phyloP scores from a whole-genome alignment of 768 basidiomycete species.

The Termitomyces sp. region DNA sequence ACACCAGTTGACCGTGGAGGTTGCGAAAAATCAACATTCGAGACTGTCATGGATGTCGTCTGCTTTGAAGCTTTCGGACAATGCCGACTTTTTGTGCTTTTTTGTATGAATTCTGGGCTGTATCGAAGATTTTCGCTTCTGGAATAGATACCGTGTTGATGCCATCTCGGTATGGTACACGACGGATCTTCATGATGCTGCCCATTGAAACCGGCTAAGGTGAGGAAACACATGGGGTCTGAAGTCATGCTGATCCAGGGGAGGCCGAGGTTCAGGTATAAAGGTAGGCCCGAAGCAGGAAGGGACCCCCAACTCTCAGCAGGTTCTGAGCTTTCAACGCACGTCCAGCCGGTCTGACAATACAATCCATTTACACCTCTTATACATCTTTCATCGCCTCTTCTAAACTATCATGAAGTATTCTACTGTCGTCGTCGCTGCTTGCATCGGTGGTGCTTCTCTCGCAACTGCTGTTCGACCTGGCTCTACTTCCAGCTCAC shows the following conservation, averaged over 20 bases:
- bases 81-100: background rate
- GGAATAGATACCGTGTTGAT: background rate
- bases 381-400: background rate
- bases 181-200: background rate
- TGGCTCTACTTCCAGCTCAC: background rate
- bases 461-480: conserved; percentile 2
- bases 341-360: conserved; percentile 13
- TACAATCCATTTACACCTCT: background rate
- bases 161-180: background rate
- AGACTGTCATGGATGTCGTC: no score
- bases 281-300: background rate
- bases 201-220: background rate
- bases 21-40: no score
- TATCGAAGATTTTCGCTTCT: background rate
- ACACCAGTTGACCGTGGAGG: no score
- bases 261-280: background rate
- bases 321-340: conserved; percentile 11
- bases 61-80: no score
- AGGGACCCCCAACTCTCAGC: conserved; percentile 10
- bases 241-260: background rate
- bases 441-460: conserved; percentile 10
- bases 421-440: conserved; percentile 10
- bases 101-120: background rate
- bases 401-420: conserved; percentile 11
- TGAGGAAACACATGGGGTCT: background rate